A percentile compares a stretch with the other conserved stretches of the same genome.
Evolutionary conservation across 2,329 filamentous ascomycete species (phyloP).

Genomic region (Exophiala phaeomuriformis): DNA sequence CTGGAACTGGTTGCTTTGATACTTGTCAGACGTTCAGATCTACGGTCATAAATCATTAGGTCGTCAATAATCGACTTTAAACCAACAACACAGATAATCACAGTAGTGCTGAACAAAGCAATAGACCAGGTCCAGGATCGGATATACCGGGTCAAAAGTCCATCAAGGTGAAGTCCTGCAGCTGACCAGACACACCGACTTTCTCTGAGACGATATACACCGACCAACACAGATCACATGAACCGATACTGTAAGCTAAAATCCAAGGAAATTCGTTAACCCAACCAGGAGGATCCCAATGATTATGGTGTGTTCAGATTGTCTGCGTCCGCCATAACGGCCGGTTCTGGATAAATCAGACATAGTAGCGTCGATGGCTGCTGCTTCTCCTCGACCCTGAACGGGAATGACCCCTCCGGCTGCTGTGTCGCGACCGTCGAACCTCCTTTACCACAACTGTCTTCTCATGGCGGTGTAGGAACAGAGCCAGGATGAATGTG

Average conservation of each 20-base stretch:
- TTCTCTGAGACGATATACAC: too few relatives aligned
- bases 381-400: constrained; percentile 26
- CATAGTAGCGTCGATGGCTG: constrained; percentile 26
- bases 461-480: constrained; percentile 33
- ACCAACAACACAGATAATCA: too few relatives aligned
- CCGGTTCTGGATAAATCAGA: constrained; percentile 2
- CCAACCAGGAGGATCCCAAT: background rate
- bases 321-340: background rate
- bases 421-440: constrained; percentile 29
- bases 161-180: too few relatives aligned
- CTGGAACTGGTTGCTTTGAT: too few relatives aligned
- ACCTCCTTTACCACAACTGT: constrained; percentile 37
- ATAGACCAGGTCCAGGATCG: too few relatives aligned
- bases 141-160: too few relatives aligned
- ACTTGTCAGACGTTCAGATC: too few relatives aligned
- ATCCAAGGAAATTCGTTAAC: constrained; percentile 17
- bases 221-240: too few relatives aligned
- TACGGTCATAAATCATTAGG: too few relatives aligned
- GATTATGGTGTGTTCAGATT: background rate
- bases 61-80: too few relatives aligned
- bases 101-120: too few relatives aligned
- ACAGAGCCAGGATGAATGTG: constrained; percentile 62
- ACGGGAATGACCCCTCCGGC: constrained; percentile 27
- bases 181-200: too few relatives aligned
- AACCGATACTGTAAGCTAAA: background rate